Conservation (phyloP, 2,329 filamentous ascomycete species). For the Rutstroemia sp. region DNA sequence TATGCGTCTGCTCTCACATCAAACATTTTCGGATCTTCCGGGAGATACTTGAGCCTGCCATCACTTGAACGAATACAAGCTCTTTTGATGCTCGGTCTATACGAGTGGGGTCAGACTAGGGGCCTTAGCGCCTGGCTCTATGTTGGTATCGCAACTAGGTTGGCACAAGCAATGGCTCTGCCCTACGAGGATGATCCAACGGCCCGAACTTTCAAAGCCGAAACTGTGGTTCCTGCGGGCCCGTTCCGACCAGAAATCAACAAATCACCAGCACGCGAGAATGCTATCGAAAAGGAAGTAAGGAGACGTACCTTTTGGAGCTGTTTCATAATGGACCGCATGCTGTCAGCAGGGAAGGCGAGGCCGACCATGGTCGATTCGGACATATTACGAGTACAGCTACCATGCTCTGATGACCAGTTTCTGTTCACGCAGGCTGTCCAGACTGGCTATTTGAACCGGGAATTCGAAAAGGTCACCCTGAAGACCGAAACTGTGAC, state of each 20-base stretch:
- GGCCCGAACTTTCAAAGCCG: slow-evolving; percentile 20
- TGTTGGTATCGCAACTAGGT: slow-evolving; percentile 50
- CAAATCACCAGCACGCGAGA: slow-evolving; percentile 22
- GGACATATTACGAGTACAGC: slow-evolving; percentile 54
- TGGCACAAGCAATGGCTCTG: slow-evolving; percentile 54
- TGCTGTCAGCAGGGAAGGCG: slow-evolving; percentile 57
- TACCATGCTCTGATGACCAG: slow-evolving; percentile 59
- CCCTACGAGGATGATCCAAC: slow-evolving; percentile 44
- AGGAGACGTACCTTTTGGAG: slow-evolving; percentile 66
- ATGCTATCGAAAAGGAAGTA: slow-evolving; percentile 54
- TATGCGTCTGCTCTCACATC: slow-evolving; percentile 52
- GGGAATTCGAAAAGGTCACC: slow-evolving; percentile 36
- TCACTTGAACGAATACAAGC: slow-evolving; percentile 60
- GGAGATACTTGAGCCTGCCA: slow-evolving; percentile 40
- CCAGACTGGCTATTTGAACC: slow-evolving; percentile 40
- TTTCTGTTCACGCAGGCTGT: slow-evolving; percentile 57
- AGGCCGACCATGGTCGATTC: slow-evolving; percentile 51
- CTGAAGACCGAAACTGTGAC: slow-evolving; percentile 29
- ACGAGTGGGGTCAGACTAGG: slow-evolving; percentile 61
- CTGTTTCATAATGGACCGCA: slow-evolving; percentile 64
- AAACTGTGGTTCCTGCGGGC: slow-evolving; percentile 28
- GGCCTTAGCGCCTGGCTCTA: slow-evolving; percentile 59
- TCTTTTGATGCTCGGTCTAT: slow-evolving; percentile 62
- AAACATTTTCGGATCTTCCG: slow-evolving; percentile 39
- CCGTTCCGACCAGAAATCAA: slow-evolving; percentile 13